phyloP scores from a whole-genome alignment of 768 basidiomycete species.

The Asterophora lycoperdoides region DNA sequence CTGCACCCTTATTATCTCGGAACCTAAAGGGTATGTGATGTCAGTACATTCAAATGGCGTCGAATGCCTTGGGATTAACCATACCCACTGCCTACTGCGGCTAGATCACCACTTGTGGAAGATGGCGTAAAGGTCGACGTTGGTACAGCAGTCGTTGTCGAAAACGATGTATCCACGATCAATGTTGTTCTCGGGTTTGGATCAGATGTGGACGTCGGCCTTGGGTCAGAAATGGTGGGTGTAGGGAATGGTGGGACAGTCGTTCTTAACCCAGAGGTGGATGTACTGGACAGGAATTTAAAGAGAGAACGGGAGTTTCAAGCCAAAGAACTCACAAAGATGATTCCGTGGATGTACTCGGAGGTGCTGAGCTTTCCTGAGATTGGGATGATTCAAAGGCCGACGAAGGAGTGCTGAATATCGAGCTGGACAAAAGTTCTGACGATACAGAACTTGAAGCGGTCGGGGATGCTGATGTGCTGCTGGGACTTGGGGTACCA shows the following conservation, averaged over 20 bases:
- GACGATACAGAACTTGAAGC: background rate
- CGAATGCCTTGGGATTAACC: background rate
- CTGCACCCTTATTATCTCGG: conserved; percentile 33
- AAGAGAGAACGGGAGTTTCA: background rate
- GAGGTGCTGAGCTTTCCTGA: background rate
- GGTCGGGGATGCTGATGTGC: background rate
- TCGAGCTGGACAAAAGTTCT: background rate
- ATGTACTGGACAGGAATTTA: background rate
- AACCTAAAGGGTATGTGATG: conserved; percentile 22
- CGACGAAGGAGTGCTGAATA: background rate
- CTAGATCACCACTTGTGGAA: conserved; percentile 4
- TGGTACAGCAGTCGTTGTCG: background rate
- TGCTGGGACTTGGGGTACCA: background rate
- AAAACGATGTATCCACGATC: background rate
- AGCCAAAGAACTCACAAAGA: background rate
- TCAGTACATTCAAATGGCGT: conserved; percentile 8
- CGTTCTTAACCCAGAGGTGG: conserved; percentile 1
- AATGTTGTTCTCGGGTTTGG: conserved; percentile 8
- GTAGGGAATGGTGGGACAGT: background rate
- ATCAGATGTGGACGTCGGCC: background rate
- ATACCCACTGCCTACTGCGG: conserved; percentile 16
- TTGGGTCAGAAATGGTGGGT: conserved; percentile 1
- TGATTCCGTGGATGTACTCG: background rate
- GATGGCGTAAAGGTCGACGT: conserved; percentile 1
- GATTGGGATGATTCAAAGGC: background rate